Evolutionary conservation across 2,329 filamentous ascomycete species (phyloP).

Genomic region (Myriosclerotinia scirpicola): DNA sequence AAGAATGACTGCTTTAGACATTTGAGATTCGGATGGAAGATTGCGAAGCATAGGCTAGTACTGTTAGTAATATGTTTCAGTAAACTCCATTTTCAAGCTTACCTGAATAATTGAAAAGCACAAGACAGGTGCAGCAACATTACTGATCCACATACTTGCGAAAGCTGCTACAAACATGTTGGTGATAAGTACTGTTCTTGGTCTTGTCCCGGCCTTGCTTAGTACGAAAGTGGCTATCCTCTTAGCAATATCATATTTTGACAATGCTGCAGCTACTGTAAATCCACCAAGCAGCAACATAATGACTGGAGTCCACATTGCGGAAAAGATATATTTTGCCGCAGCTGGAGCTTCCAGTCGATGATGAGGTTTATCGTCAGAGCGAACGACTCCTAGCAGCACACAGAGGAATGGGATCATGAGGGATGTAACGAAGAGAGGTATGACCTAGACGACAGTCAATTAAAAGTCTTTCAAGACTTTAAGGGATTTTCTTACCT

Average conservation of each 20-base stretch:
- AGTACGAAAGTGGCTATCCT: constrained; percentile 94
- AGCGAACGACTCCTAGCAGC: constrained; percentile 77
- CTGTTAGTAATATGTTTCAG: constrained; percentile 16
- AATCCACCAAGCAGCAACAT: constrained; percentile 97
- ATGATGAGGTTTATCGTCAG: constrained; percentile 66
- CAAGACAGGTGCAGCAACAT: constrained; percentile 92
- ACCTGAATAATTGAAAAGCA: constrained; percentile 98
- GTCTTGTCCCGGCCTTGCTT: constrained; percentile 91
- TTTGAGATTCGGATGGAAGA: constrained; percentile 81
- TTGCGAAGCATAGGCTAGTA: constrained; percentile 86
- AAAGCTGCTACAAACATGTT: constrained; percentile 99
- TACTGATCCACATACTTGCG: constrained; percentile 98
- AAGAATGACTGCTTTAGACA: constrained; percentile 92
- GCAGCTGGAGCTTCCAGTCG: constrained; percentile 79
- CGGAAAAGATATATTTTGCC: constrained; percentile 80
- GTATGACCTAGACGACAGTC: constrained; percentile 68
- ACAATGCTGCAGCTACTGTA: constrained; percentile 89
- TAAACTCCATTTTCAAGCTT: constrained; percentile 33
- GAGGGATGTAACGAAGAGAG: constrained; percentile 92
- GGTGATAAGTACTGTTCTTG: constrained; percentile 84
- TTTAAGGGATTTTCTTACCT: constrained; percentile 55
- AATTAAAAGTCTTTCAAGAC: constrained; percentile 28
- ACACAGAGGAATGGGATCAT: constrained; percentile 93
- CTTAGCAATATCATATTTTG: constrained; percentile 97
- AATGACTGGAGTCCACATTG: constrained; percentile 99